A percentile compares a stretch with the other conserved stretches of the same genome.
Conservation (phyloP, 1,139 yeast species). For the Yamadazyma aaseri region DNA sequence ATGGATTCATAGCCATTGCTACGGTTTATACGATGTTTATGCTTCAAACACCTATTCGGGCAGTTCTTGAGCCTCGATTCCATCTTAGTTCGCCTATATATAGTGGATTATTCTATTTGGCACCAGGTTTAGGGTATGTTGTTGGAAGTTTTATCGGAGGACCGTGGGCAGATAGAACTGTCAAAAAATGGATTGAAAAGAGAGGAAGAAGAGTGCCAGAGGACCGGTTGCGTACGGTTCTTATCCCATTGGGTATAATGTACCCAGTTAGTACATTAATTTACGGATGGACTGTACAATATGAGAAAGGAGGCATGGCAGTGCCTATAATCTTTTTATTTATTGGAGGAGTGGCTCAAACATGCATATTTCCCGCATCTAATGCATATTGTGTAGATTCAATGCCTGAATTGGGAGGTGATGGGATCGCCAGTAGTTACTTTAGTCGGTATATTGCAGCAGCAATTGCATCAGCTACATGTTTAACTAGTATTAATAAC, state of each 20-base stretch:
- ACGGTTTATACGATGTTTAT: slow-evolving; percentile 48
- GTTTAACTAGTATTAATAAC: slow-evolving; percentile 38
- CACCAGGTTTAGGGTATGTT: slow-evolving; percentile 53
- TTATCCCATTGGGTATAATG: slow-evolving; percentile 35
- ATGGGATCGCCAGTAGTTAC: slow-evolving; percentile 53
- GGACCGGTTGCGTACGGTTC: slow-evolving; percentile 44
- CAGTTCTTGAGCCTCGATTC: slow-evolving; percentile 54
- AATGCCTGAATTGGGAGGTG: slow-evolving; percentile 52
- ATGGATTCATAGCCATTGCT: slow-evolving; percentile 41
- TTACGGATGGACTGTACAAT: slow-evolving; percentile 53
- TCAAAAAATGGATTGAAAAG: slow-evolving; percentile 39
- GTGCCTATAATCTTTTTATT: slow-evolving; percentile 51
- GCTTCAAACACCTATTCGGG: slow-evolving; percentile 53
- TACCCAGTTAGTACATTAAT: slow-evolving; percentile 42
- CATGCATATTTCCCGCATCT: slow-evolving; percentile 47
- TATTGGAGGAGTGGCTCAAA: slow-evolving; percentile 48
- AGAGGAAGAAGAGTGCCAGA: slow-evolving; percentile 50
- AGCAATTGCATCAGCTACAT: slow-evolving; percentile 49
- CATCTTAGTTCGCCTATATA: slow-evolving; percentile 42
- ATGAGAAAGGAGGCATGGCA: slow-evolving; percentile 52
- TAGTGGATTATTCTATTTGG: slow-evolving; percentile 50
- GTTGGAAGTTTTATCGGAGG: slow-evolving; percentile 53
- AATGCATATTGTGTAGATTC: slow-evolving; percentile 58
- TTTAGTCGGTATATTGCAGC: slow-evolving; percentile 48
- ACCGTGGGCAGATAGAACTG: slow-evolving; percentile 45